Evolutionary conservation across 2,329 filamentous ascomycete species (phyloP).

Genomic region (Aureobasidium sp.): DNA sequence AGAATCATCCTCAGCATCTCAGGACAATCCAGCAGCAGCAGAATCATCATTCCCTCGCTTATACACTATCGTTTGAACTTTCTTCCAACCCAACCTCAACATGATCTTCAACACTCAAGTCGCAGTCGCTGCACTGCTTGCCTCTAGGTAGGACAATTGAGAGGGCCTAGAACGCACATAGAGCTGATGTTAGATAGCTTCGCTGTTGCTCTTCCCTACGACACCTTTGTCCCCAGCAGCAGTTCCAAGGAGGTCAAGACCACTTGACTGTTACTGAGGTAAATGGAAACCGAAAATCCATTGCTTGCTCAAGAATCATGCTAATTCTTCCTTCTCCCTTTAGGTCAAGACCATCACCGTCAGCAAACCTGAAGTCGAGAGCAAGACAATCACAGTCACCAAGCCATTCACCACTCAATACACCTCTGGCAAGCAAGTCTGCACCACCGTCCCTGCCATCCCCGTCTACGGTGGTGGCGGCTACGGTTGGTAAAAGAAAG

Average conservation of each 20-base stretch:
- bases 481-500: neutral
- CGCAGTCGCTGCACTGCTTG: conserved; percentile 8
- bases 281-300: no score
- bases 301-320: neutral
- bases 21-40: neutral
- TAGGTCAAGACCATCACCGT: conserved; percentile 2
- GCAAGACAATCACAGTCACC: neutral
- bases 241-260: neutral
- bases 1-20: neutral
- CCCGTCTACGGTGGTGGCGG: neutral
- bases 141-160: neutral
- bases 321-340: neutral
- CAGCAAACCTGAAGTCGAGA: neutral
- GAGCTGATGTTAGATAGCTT: neutral
- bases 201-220: conserved; percentile 1
- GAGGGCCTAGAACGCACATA: no score
- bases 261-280: neutral
- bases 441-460: neutral
- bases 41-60: conserved; percentile 1
- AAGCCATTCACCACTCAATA: neutral
- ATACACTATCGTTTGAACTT: conserved; percentile 2
- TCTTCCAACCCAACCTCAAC: neutral
- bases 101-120: conserved; percentile 12
- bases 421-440: neutral
- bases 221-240: neutral